A percentile compares a stretch with the other conserved stretches of the same genome.
Conservation (phyloP, 495 filamentous ascomycete genomes). For the Collariella sp. region DNA sequence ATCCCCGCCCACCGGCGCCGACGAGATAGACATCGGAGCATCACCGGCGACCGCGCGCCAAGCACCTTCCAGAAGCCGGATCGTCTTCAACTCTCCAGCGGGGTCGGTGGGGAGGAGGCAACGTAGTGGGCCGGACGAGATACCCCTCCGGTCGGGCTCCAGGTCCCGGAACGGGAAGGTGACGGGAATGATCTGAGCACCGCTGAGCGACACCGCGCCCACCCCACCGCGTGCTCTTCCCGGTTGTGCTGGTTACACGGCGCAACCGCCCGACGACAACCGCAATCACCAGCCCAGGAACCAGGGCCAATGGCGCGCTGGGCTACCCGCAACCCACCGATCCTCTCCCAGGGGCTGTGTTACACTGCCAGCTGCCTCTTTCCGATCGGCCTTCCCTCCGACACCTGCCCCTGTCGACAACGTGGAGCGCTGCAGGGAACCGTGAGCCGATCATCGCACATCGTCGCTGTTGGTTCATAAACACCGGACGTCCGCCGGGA, state of each 20-base stretch:
- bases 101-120: not conserved
- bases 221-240: not conserved
- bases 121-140: not conserved
- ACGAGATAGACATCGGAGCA: not conserved
- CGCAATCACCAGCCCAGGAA: not conserved
- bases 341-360: not conserved
- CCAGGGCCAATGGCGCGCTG: not conserved
- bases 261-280: not conserved
- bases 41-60: not conserved
- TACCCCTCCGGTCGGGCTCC: not conserved
- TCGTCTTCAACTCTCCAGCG: not conserved
- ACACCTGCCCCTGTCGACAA: slow-evolving; percentile 1
- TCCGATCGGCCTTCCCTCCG: not conserved
- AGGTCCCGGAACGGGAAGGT: slow-evolving; percentile 3
- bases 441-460: not conserved
- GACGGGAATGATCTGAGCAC: not conserved
- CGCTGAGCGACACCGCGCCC: not conserved
- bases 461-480: not conserved
- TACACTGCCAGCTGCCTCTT: slow-evolving; percentile 3
- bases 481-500: not conserved
- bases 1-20: not conserved
- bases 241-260: not conserved
- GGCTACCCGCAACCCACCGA: not conserved
- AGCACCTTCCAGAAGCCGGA: slow-evolving; percentile 8
- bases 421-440: not conserved